Conservation (phyloP, 2,329 filamentous ascomycete species). For the Alternaria ventricosa region DNA sequence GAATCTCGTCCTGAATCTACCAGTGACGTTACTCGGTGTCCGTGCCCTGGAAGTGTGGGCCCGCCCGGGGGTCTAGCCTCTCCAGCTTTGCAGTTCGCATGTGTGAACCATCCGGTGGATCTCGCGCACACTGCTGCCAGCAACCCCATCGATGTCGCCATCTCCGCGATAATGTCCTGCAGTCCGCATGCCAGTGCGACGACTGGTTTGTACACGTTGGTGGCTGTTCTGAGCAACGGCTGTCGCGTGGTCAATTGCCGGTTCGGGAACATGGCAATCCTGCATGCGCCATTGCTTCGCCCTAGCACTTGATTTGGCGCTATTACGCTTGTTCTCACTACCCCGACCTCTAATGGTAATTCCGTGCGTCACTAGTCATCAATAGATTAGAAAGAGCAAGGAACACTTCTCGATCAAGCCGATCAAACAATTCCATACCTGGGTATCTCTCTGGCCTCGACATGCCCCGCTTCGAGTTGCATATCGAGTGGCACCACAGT, state of each 20-base stretch:
- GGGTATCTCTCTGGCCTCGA: not conserved
- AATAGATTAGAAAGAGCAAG: not conserved
- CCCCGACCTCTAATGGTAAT: not conserved
- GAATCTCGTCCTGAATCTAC: conserved; percentile 1
- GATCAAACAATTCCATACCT: not conserved
- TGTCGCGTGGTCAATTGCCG: conserved; percentile 18
- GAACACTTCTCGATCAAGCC: not conserved
- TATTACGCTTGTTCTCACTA: not conserved
- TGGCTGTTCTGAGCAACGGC: not conserved
- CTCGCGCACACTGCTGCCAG: not conserved
- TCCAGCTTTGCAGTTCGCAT: conserved; percentile 11
- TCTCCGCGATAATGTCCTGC: not conserved
- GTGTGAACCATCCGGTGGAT: conserved; percentile 3
- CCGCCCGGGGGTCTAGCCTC: not conserved
- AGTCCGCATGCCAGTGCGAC: not conserved
- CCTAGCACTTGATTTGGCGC: conserved; percentile 5
- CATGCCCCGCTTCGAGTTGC: not conserved
- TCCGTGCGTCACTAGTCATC: not conserved
- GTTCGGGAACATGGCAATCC: not conserved
- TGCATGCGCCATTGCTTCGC: not conserved
- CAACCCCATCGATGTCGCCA: not conserved
- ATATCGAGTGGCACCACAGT: not conserved
- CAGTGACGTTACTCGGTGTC: conserved; percentile 14
- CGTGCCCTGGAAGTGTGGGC: conserved; percentile 1
- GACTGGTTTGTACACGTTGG: no score